These are phyloP conservation scores for Nepenthes mirabilis DNA, from an alignment of 148 eudicot genomes.

Conservation along the genomic window DNA sequence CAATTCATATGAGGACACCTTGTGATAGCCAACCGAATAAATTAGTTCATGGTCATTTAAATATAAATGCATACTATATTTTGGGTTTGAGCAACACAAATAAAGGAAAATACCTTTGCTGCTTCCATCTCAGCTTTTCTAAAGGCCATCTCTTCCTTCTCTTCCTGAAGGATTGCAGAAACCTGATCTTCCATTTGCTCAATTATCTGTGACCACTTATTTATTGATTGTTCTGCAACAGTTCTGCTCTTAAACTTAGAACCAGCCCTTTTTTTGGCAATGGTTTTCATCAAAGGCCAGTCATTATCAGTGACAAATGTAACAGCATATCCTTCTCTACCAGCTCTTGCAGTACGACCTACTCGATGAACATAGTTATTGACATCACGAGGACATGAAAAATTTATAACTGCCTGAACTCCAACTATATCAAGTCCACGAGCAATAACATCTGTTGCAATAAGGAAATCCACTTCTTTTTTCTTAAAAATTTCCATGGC, in stretches of 20 bases:
- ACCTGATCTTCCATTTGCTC: conserved; percentile 94
- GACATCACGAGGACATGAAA: conserved; percentile 81
- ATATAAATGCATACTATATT: too few species aligned
- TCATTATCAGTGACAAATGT: conserved; percentile 92
- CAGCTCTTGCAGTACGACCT: conserved; percentile 99
- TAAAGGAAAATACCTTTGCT: conserved; percentile 43
- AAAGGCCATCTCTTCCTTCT: conserved; percentile 94
- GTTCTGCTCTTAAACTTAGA: conserved; percentile 71
- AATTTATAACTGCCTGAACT: conserved; percentile 79
- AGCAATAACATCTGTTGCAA: conserved; percentile 90
- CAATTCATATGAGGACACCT: too few species aligned
- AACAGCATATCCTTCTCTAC: conserved; percentile 85
- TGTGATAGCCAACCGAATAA: too few species aligned
- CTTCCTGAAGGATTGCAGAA: conserved; percentile 61
- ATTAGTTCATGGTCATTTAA: too few species aligned
- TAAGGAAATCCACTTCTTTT: conserved; percentile 81
- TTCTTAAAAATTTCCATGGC: conserved; percentile 73
- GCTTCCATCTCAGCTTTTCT: conserved; percentile 99
- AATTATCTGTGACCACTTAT: conserved; percentile 62
- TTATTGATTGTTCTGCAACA: conserved; percentile 80
- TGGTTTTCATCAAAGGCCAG: conserved; percentile 71
- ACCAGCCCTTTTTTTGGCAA: conserved; percentile 88
- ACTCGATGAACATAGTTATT: conserved; percentile 90
- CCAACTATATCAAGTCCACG: conserved; percentile 95
- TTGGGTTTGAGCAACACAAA: background rate